phyloP scores from a whole-genome alignment of 2,329 filamentous ascomycete species.

The Lithohypha guttulata region DNA sequence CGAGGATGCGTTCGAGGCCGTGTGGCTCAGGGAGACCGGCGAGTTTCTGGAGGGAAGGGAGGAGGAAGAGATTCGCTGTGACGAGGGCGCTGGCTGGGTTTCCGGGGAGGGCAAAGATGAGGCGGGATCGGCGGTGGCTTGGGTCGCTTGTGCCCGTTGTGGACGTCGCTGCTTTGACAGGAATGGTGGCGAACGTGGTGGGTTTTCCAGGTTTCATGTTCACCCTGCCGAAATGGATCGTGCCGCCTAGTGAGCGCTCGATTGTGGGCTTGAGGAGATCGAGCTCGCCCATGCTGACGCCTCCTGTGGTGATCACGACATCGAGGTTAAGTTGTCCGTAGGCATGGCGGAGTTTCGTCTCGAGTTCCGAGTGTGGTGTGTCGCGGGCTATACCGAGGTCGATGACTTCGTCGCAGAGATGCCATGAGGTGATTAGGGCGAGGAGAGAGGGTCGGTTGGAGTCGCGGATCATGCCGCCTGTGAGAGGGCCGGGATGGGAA shows the following conservation, averaged over 20 bases:
- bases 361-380: slow-evolving; percentile 55
- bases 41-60: slow-evolving; percentile 72
- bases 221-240: slow-evolving; percentile 91
- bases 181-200: slow-evolving; percentile 87
- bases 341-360: slow-evolving; percentile 64
- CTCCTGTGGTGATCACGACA: slow-evolving; percentile 81
- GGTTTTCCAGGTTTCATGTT: slow-evolving; percentile 98
- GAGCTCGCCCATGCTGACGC: slow-evolving; percentile 95
- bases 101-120: slow-evolving; percentile 82
- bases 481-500: slow-evolving; percentile 48
- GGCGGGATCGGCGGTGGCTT: slow-evolving; percentile 46
- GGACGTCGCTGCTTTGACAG: slow-evolving; percentile 39
- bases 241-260: slow-evolving; percentile 77
- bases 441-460: slow-evolving; percentile 84
- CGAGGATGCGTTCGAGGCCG: slow-evolving; percentile 63
- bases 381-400: slow-evolving; percentile 70
- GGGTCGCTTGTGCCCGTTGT: slow-evolving; percentile 25
- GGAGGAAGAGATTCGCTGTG: slow-evolving; percentile 85
- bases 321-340: slow-evolving; percentile 54
- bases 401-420: slow-evolving; percentile 55
- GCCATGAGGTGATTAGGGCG: slow-evolving; percentile 61
- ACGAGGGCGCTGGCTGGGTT: slow-evolving; percentile 91
- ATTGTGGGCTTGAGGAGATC: slow-evolving; percentile 95
- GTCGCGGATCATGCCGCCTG: slow-evolving; percentile 78
- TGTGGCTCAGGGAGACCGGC: slow-evolving; percentile 46